Evolutionary conservation across 371 early-diverging fungal species (phyloP), one percentile per base, ranked within the genome.

Genomic region (Mucor sp.): DNA sequence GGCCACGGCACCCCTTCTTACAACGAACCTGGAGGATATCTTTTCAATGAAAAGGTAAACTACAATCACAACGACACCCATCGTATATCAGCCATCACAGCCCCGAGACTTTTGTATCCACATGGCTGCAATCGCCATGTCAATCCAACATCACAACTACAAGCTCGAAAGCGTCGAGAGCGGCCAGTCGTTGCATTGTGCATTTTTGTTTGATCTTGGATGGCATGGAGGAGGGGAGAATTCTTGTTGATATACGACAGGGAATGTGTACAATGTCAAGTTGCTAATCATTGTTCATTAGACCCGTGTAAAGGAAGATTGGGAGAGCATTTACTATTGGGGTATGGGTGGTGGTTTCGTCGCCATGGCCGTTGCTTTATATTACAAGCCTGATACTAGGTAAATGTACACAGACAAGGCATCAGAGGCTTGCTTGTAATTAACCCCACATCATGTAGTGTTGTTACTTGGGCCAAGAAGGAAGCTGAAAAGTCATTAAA

Each of bases 361-460:
- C 39, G 65, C 84, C 59, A 85, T 81, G 58, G 72, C 84, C 47
- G 81, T 79, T 62, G 70, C 80, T 33, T 70, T 86, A 63, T 83
- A 85, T 72, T 90, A 90, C 79, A 88, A 88, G 81, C 90, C 90
- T 64, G 87, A 90, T 72, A 85, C 85, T 61, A 87, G 86, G 89
- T 86, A 83, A 57, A n/a, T n/a, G n/a, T n/a, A n/a, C n/a, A n/a
- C n/a, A n/a, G n/a, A n/a, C n/a, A n/a, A n/a, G n/a, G n/a, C n/a
- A n/a, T n/a, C n/a, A n/a, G n/a, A n/a, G n/a, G n/a, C n/a, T n/a
- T n/a, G n/a, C n/a, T n/a, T 14, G 3, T 21, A 35, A 32, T 23
- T 23, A 28, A 56, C 61, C 8, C 33, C 62, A 32, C 37, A 48
- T 56, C 35, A 3, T 60, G 5, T 72, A 84, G 81, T 65, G 72